A percentile compares a stretch with the other conserved stretches of the same genome.
phyloP scores from a whole-genome alignment of 176 grass and related monocot species.

The Eleusine coracana region DNA sequence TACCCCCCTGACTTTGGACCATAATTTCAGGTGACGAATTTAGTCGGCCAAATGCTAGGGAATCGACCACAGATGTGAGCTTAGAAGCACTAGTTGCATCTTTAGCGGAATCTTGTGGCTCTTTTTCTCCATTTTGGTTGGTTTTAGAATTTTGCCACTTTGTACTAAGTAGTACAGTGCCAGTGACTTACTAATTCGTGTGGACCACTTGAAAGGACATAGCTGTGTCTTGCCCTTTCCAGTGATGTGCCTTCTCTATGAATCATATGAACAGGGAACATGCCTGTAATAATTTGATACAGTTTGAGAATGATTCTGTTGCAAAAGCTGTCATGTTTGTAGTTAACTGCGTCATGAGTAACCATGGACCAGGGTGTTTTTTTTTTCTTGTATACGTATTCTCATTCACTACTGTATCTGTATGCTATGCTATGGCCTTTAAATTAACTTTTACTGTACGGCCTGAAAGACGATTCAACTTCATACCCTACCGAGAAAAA shows the following conservation, averaged over 20 bases:
- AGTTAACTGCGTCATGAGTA: no score
- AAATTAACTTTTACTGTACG: no score
- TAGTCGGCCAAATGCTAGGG: constrained; percentile 88
- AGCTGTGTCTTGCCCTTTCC: constrained; percentile 25
- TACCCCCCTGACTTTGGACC: background rate
- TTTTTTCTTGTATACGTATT: no score
- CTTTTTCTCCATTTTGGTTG: constrained; percentile 42
- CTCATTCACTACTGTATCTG: no score
- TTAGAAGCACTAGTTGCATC: constrained; percentile 28
- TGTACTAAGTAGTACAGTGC: constrained; percentile 14
- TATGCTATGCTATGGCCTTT: no score
- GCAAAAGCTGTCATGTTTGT: constrained; percentile 2
- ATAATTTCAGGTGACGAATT: constrained; percentile 83
- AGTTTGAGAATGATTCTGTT: constrained; percentile 42
- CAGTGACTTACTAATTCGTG: constrained; percentile 29
- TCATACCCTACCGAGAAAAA: background rate
- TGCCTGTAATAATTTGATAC: constrained; percentile 56
- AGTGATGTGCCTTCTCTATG: constrained; percentile 35
- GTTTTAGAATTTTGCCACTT: constrained; percentile 9
- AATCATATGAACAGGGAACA: constrained; percentile 45
- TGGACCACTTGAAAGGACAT: constrained; percentile 35
- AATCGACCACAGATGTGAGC: constrained; percentile 70
- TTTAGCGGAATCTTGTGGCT: constrained; percentile 27
- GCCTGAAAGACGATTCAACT: background rate
- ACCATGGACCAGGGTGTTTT: no score